Percentiles rank a stretch among this genome's conserved stretches.
These are phyloP conservation scores for Sistotremastrum niveocremeum DNA, from an alignment of 768 basidiomycete genomes.

Conservation along the genomic window DNA sequence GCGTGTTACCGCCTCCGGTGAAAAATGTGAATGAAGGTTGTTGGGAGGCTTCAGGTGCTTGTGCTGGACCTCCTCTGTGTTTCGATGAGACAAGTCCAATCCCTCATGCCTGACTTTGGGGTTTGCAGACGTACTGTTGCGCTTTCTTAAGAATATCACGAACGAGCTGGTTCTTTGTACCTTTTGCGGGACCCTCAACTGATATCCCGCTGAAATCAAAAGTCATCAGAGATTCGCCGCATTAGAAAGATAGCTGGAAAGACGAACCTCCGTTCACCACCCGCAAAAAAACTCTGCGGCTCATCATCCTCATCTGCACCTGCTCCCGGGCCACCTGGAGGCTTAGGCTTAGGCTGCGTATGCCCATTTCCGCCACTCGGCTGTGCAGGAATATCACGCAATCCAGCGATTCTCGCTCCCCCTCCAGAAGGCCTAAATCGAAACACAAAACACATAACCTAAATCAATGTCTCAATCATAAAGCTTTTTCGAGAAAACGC, in stretches of 20 bases:
- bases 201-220: conserved; percentile 57
- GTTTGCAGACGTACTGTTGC: conserved; percentile 44
- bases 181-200: conserved; percentile 65
- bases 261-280: conserved; percentile 79
- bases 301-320: conserved; percentile 28
- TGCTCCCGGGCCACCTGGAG: too few species aligned
- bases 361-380: too few species aligned
- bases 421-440: too few species aligned
- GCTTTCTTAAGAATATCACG: conserved; percentile 70
- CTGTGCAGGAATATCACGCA: too few species aligned
- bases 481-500: too few species aligned
- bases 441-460: too few species aligned
- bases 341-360: too few species aligned
- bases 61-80: conserved; percentile 25
- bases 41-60: conserved; percentile 7
- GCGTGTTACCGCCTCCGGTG: conserved; percentile 61
- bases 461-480: too few species aligned
- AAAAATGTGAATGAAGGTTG: conserved; percentile 28
- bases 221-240: neutral
- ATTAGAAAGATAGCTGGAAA: neutral
- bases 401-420: too few species aligned
- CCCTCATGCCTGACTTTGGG: conserved; percentile 3
- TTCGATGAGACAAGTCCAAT: conserved; percentile 3
- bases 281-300: conserved; percentile 72
- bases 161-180: conserved; percentile 33